Evolutionary conservation across 257 asterid genomes (phyloP), one percentile per base, ranked within the genome.

Genomic region (Rehmannia glutinosa): DNA sequence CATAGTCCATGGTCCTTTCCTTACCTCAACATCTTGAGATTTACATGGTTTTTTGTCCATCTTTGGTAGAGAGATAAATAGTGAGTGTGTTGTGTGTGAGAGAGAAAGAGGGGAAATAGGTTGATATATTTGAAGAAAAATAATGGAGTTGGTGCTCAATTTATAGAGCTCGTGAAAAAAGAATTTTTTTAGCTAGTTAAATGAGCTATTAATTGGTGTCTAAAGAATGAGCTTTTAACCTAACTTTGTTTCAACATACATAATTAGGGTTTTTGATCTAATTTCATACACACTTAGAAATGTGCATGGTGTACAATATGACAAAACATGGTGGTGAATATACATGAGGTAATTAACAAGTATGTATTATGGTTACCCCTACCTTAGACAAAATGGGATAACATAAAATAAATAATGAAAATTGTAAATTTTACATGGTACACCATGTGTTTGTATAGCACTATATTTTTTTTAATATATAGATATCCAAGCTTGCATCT

Each of bases 1-100:
- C 98, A 93, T 90, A 15, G 98, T 93, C 98, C 98, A 93, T 52
- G 98, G 98, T 3, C 98, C 98, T 85, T 90, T 93, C 84, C 98
- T 83, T 69, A 93, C 94, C 82, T 93, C 97, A 72, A 65, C 86
- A 35, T 90, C 97, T 78, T 82, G 86, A 55, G 94, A 83, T 58
- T 76, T 86, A 84, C 89, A 80, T 81, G 90, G 80, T 69, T 76
- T 84, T 65, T 86, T 90, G 74, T 88, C 90, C 95, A 87, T 88
- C 11, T 50, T 72, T 52, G 64, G 17, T 5, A 50, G 43, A 59
- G 73, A 69, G 71, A 41, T 19, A 38, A n/a, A 35, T 17, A 42
- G 68, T 47, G 64, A 32, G 45, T 30, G 62, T 21, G 57, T 8
- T 17, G 17, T 56, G 46, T 3, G 47, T 2, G 51, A 6, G 59